Evolutionary conservation across 441 rosid genomes (phyloP), one percentile per base, ranked within the genome.

Genomic region (Populus hybrid): DNA sequence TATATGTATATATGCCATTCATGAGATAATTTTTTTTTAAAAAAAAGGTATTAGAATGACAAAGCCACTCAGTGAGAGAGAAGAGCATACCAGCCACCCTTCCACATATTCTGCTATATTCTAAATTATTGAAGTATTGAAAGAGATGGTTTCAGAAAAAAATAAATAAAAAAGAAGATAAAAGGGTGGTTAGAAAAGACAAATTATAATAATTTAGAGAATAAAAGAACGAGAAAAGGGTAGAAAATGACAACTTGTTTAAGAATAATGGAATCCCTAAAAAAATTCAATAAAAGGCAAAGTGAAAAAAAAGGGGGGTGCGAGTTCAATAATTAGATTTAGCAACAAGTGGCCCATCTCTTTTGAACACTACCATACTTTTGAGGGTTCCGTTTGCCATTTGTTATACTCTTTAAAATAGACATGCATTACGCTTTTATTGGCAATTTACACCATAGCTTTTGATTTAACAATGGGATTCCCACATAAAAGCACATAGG

Each of bases 141-240:
- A 14, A 45, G 40, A 70, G n/a, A 26, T 14, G 26, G 26, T 31
- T 20, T 56, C 28, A 21, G 31, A 11, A 2, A 26, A 26, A 26
- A 24, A 18, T 3, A 21, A 24, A 8, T 71, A 16, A 50, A 29
- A 4, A 29, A 29, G 16, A 2, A 56, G 16, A 59, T 26, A 9
- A 28, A 26, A 35, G 14, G 14, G 42, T 35, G 53, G 29, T 23
- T 18, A 73, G 38, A 31, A 63, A 35, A 63, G 68, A 59, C 31
- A 63, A 61, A 73, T 35, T 2, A 36, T 31, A 61, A 73, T 33
- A 73, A 33, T 71, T 29, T 18, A 72, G 10, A 3, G 76, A 73
- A 36, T 61, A 33, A 24, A 31, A 73, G 36, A 73, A 63, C 12
- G 35, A 31, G 40, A 20, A 45, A 45, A 12, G 16, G 16, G 20